phyloP scores from a whole-genome alignment of 352 stramenopile species.

The Paralagenidium karlingii region DNA sequence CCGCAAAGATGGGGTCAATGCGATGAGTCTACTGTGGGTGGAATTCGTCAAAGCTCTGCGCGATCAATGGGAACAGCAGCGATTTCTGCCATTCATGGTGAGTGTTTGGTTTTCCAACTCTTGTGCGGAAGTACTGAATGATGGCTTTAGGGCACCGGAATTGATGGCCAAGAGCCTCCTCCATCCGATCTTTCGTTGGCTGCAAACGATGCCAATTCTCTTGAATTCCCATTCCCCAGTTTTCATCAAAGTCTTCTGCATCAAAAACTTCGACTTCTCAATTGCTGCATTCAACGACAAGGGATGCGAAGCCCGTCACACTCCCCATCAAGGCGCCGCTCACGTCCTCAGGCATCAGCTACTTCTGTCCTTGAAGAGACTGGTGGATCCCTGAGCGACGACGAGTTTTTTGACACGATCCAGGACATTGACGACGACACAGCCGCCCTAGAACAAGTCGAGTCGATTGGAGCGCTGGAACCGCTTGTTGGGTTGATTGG shows the following conservation, averaged over 20 bases:
- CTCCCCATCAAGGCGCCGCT: not conserved
- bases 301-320: constrained; percentile 3
- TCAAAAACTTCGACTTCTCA: constrained; percentile 72
- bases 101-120: not conserved
- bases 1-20: constrained; percentile 43
- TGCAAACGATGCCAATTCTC: constrained; percentile 23
- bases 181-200: constrained; percentile 18
- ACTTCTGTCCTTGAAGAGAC: constrained; percentile 8
- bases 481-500: not conserved
- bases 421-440: constrained; percentile 20
- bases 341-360: constrained; percentile 2
- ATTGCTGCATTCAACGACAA: constrained; percentile 59
- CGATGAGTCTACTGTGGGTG: constrained; percentile 69
- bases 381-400: constrained; percentile 35
- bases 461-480: not conserved
- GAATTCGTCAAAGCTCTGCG: constrained; percentile 70
- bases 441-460: constrained; percentile 1
- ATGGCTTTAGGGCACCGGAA: constrained; percentile 17
- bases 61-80: constrained; percentile 53
- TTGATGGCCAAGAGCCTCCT: no score
- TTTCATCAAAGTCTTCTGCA: constrained; percentile 66
- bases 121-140: not conserved
- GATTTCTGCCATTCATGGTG: constrained; percentile 64
- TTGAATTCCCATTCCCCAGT: constrained; percentile 40
- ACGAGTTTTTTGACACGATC: constrained; percentile 76